Evolutionary conservation across 139 green algal genomes (phyloP).

Genomic region (Micractinium sp.): DNA sequence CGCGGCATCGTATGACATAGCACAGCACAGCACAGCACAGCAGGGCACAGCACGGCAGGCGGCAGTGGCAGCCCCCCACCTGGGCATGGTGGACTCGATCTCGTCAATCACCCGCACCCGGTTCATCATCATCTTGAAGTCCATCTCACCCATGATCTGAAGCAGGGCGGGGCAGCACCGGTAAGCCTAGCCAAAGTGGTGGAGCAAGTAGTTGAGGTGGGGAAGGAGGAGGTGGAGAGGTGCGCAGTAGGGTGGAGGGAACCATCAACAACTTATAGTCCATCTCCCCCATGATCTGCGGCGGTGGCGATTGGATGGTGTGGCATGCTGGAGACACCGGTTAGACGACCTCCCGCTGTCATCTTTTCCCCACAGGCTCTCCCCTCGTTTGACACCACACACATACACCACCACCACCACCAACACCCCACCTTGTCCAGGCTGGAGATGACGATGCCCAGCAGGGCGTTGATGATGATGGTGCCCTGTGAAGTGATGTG

Average conservation of each 20-base stretch:
- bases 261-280: no score
- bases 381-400: not conserved
- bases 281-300: no score
- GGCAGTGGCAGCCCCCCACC: slow-evolving; percentile 1
- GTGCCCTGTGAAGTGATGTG: slow-evolving; percentile 6
- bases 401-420: not conserved
- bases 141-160: slow-evolving; percentile 23
- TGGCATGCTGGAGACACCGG: no score
- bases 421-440: slow-evolving; percentile 1
- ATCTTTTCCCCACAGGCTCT: no score
- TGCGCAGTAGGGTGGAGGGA: no score
- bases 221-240: no score
- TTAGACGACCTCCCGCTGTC: no score
- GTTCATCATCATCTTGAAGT: slow-evolving; percentile 26
- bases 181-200: no score
- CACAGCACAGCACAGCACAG: not conserved
- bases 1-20: not conserved
- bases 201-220: no score
- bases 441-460: slow-evolving; percentile 31
- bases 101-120: slow-evolving; percentile 44
- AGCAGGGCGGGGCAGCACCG: not conserved
- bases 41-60: not conserved
- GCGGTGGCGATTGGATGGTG: no score
- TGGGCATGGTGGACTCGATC: slow-evolving; percentile 35
- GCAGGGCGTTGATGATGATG: slow-evolving; percentile 42